Percentiles rank a stretch among this genome's conserved stretches.
Evolutionary conservation across 2,329 filamentous ascomycete genomes (phyloP).

Genomic region (Colletotrichum ledebouriae): DNA sequence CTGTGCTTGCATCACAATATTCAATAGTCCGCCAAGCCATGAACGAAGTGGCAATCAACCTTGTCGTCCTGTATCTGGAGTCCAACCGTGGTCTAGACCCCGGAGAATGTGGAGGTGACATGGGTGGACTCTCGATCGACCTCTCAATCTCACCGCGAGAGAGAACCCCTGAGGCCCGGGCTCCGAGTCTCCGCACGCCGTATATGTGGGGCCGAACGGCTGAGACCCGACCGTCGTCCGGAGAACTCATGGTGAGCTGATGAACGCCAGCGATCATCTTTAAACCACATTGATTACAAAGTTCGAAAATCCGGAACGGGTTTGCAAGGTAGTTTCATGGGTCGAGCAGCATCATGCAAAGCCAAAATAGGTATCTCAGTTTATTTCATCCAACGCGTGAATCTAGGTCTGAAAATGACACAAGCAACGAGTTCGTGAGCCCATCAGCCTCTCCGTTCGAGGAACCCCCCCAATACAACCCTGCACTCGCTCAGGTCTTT

Average conservation of each 20-base stretch:
- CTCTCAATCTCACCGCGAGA: neutral
- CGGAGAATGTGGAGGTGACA: too few species aligned
- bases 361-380: slow-evolving; percentile 42
- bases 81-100: too few species aligned
- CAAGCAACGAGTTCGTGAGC: slow-evolving; percentile 14
- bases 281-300: neutral
- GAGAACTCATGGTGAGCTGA: too few species aligned
- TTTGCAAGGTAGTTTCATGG: neutral
- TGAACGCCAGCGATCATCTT: neutral
- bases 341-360: neutral
- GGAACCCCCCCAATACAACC: slow-evolving; percentile 1
- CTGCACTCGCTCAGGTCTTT: slow-evolving; percentile 11
- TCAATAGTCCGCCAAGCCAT: too few species aligned
- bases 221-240: too few species aligned
- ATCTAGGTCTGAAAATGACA: slow-evolving; percentile 34
- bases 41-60: too few species aligned
- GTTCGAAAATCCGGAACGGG: too few species aligned
- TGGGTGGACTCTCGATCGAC: neutral
- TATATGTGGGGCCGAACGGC: too few species aligned
- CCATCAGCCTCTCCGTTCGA: neutral
- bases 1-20: too few species aligned
- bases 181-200: too few species aligned
- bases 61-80: too few species aligned
- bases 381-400: slow-evolving; percentile 37
- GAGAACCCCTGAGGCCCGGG: too few species aligned